phyloP scores from a whole-genome alignment of 192 early-diverging fungal species.

The Allomyces macrogynus region DNA sequence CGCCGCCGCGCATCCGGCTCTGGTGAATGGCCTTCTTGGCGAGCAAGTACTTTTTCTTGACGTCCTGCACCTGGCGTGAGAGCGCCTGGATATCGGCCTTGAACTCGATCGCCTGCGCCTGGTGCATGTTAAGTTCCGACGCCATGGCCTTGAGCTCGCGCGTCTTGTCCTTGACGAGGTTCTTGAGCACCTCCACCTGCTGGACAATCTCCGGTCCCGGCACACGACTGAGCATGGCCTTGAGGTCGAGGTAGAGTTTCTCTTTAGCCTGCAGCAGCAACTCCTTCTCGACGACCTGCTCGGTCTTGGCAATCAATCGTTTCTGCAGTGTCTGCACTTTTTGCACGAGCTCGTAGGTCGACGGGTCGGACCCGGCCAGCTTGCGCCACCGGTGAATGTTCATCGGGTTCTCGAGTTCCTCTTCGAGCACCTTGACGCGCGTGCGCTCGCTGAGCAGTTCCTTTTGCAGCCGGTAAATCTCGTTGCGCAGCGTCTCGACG shows the following conservation, averaged over 20 bases:
- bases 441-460: slow-evolving; percentile 33
- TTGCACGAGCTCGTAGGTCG: slow-evolving; percentile 35
- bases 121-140: slow-evolving; percentile 43
- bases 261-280: slow-evolving; percentile 34
- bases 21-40: background rate
- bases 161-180: slow-evolving; percentile 26
- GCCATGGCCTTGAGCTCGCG: slow-evolving; percentile 35
- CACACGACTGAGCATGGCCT: slow-evolving; percentile 29
- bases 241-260: slow-evolving; percentile 33
- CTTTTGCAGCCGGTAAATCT: slow-evolving; percentile 33
- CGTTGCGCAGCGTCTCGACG: slow-evolving; percentile 25
- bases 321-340: slow-evolving; percentile 41
- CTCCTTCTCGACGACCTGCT: slow-evolving; percentile 41
- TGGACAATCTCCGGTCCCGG: slow-evolving; percentile 35
- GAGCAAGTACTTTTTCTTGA: slow-evolving; percentile 30
- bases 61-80: slow-evolving; percentile 28
- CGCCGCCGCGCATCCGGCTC: background rate
- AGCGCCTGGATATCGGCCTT: slow-evolving; percentile 36
- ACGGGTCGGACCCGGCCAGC: slow-evolving; percentile 32
- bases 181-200: slow-evolving; percentile 24
- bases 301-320: slow-evolving; percentile 36
- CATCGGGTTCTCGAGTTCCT: slow-evolving; percentile 42
- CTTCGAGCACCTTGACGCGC: slow-evolving; percentile 37
- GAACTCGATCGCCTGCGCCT: slow-evolving; percentile 38
- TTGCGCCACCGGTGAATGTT: slow-evolving; percentile 43